phyloP scores from a whole-genome alignment of 345 rosid genomes.

The Populus ilicifolia region DNA sequence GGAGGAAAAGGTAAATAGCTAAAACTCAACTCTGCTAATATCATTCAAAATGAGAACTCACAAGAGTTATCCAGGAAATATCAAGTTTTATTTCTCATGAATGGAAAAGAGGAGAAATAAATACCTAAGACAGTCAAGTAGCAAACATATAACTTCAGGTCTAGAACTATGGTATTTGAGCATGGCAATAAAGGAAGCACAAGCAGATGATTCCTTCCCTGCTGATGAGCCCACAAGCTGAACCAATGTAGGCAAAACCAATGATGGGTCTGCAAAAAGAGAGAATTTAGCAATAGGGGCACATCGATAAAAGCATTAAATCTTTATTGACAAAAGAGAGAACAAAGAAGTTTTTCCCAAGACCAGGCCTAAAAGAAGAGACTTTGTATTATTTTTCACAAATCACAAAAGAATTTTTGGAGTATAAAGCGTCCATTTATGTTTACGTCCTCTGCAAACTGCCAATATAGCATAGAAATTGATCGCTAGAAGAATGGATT shows the following conservation, averaged over 20 bases:
- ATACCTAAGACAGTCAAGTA: slow-evolving; percentile 81
- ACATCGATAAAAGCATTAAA: slow-evolving; percentile 8
- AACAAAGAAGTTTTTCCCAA: not conserved
- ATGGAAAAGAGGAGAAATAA: slow-evolving; percentile 3
- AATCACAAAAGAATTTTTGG: not conserved
- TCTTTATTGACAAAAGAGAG: not conserved
- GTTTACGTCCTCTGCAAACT: no score
- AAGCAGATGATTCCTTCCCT: slow-evolving; percentile 40
- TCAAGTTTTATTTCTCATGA: not conserved
- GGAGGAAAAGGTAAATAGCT: slow-evolving; percentile 9
- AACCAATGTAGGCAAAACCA: slow-evolving; percentile 59
- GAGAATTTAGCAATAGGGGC: slow-evolving; percentile 7
- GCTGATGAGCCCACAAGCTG: slow-evolving; percentile 49
- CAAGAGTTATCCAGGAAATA: slow-evolving; percentile 7
- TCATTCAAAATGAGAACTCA: not conserved
- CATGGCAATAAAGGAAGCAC: slow-evolving; percentile 50
- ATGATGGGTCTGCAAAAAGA: slow-evolving; percentile 59
- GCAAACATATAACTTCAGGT: slow-evolving; percentile 59
- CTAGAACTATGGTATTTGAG: slow-evolving; percentile 57
- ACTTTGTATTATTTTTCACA: not conserved
- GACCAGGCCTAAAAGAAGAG: not conserved
- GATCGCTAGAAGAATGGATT: no score
- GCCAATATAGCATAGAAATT: no score
- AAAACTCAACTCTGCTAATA: not conserved
- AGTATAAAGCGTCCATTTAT: not conserved